Conservation (phyloP, 352 stramenopile species). For the Pythium coloratum region DNA sequence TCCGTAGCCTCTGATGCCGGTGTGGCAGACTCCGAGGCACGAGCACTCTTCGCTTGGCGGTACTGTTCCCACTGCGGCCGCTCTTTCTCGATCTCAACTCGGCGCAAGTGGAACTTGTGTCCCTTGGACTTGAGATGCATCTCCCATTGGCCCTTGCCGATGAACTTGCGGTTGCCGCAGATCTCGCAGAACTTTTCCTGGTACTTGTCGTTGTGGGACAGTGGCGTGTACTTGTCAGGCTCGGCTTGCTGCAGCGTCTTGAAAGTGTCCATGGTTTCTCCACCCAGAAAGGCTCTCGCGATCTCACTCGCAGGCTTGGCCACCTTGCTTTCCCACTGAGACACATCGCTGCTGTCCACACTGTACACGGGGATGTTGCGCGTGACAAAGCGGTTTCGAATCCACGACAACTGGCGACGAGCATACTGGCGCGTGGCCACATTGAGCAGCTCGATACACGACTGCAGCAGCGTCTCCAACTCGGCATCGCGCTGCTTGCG, state of each 20-base stretch:
- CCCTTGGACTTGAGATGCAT: conserved; percentile 79
- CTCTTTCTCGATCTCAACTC: conserved; percentile 55
- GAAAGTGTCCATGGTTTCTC: conserved; percentile 28
- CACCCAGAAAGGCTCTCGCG: conserved; percentile 52
- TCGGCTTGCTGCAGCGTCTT: conserved; percentile 49
- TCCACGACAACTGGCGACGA: conserved; percentile 85
- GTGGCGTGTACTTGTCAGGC: conserved; percentile 40
- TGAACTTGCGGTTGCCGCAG: conserved; percentile 68
- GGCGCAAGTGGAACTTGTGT: conserved; percentile 81
- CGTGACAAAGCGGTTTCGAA: conserved; percentile 84
- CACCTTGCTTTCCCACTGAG: conserved; percentile 56
- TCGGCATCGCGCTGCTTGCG: conserved; percentile 28
- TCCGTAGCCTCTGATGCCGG: background rate
- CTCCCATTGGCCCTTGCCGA: conserved; percentile 65
- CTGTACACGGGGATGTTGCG: conserved; percentile 86
- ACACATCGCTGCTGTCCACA: conserved; percentile 78
- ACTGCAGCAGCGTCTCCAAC: conserved; percentile 45
- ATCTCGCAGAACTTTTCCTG: conserved; percentile 56
- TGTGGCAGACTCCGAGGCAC: conserved; percentile 5
- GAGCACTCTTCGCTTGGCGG: conserved; percentile 20
- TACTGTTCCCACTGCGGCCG: conserved; percentile 20
- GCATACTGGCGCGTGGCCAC: conserved; percentile 84
- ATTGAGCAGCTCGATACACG: conserved; percentile 80
- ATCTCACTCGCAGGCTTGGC: conserved; percentile 65
- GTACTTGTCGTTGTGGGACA: conserved; percentile 58